phyloP scores from a whole-genome alignment of 306 rosid genomes.

The Trifolium dubium region DNA sequence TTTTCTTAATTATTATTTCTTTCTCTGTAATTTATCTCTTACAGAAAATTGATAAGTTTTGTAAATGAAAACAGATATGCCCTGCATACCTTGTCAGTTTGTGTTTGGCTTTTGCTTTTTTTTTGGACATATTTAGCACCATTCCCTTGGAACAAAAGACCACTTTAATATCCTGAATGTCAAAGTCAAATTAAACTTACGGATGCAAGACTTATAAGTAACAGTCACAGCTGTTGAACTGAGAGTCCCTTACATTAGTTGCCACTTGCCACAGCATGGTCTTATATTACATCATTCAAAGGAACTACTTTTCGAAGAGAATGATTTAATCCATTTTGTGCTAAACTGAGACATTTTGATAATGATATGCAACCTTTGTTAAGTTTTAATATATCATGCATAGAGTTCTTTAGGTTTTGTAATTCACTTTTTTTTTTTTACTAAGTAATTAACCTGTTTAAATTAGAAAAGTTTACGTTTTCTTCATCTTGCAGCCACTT shows the following conservation, averaged over 20 bases:
- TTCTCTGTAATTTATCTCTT: slow-evolving; percentile 5
- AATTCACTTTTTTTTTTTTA: neutral
- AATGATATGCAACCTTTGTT: slow-evolving; percentile 22
- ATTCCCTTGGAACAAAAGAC: slow-evolving; percentile 21
- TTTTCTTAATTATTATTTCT: slow-evolving; percentile 22
- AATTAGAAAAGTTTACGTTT: slow-evolving; percentile 25
- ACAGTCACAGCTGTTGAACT: slow-evolving; percentile 17
- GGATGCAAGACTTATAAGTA: slow-evolving; percentile 22
- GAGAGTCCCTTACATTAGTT: slow-evolving; percentile 25
- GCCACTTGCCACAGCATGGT: slow-evolving; percentile 5
- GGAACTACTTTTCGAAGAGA: slow-evolving; percentile 23
- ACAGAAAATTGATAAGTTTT: slow-evolving; percentile 24
- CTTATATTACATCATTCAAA: slow-evolving; percentile 21
- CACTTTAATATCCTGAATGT: slow-evolving; percentile 22
- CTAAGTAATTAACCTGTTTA: neutral
- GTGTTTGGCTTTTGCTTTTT: slow-evolving; percentile 19
- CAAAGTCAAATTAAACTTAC: slow-evolving; percentile 21
- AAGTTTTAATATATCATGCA: slow-evolving; percentile 21
- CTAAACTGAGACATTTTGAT: slow-evolving; percentile 30
- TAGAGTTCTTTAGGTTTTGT: slow-evolving; percentile 21
- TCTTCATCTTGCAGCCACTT: slow-evolving; percentile 69
- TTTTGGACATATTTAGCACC: slow-evolving; percentile 7
- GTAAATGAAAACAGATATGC: slow-evolving; percentile 25
- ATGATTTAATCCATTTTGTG: slow-evolving; percentile 25
- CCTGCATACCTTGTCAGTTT: slow-evolving; percentile 2